Evolutionary conservation across 1,284 basidiomycete species (phyloP), one percentile per base, ranked within the genome.

Genomic region (Ganoderma boninense): DNA sequence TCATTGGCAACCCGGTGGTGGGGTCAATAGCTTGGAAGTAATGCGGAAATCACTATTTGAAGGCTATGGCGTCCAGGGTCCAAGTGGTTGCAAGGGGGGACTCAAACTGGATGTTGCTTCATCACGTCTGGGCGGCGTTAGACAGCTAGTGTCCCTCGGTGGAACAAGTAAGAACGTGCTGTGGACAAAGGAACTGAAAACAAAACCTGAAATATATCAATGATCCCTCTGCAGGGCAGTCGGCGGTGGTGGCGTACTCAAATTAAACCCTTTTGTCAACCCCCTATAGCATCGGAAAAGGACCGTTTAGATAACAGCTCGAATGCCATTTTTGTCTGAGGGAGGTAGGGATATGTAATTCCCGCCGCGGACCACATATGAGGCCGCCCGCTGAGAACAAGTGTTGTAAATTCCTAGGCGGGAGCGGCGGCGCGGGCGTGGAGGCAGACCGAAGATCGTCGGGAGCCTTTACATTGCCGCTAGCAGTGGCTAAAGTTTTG

Each of bases 351-450:
- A 44, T 16, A 44, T 1, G 5, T 40, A 18, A 18, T 18, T 20
- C 7, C 44, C 44, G 14, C 23, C 52, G 23, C 52, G 52, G 52
- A 10, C 52, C 20, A 2, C 44, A 0, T 6, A 10, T 2, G 16
- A 2, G 18, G 11, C 23, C 16, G 10, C 16, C 18, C 16, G 23
- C 26, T 6, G 16, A 57, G 54, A 13, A 20, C 4, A 26, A 26
- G 54, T 14, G 29, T 40, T 60, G 18, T 35, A n/a, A 60, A 60
- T 60, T 57, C 54, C 29, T 57, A 57, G 7, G 29, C 2, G 57
- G 57, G 18, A 23, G n/a, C n/a, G n/a, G 57, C 38, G 57, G 57
- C 57, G 57, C 57, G 18, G 23, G 57, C 57, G 57, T 60, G 57
- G 57, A 40, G 10, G n/a, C 23, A n/a, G 20, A 4, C 13, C 20